Percentiles rank a stretch among this genome's conserved stretches.
Conservation (phyloP, 805 yeast genomes). For the Saccharomyces kudriavzevii region DNA sequence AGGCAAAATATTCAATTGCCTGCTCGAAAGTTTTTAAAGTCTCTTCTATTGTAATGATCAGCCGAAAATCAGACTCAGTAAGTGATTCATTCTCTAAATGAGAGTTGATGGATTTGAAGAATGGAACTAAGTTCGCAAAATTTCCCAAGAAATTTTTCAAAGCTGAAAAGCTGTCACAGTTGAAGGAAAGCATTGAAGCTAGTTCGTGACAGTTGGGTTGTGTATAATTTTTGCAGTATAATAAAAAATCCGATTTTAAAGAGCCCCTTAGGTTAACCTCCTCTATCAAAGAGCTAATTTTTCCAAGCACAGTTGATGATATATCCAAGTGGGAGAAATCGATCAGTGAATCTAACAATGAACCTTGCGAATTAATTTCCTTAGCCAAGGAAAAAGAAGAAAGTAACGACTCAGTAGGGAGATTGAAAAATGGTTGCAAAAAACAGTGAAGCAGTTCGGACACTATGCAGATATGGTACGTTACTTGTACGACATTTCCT, state of each 20-base stretch:
- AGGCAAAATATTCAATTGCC: constrained; percentile 3
- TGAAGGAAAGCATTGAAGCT: constrained; percentile 1
- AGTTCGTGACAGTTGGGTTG: background rate
- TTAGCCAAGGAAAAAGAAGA: constrained; percentile 3
- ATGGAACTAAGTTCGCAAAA: constrained; percentile 4
- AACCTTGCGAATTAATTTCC: background rate
- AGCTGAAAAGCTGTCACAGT: constrained; percentile 6
- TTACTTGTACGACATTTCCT: background rate
- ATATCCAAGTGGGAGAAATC: constrained; percentile 8
- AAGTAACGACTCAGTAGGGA: background rate
- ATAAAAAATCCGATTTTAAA: background rate
- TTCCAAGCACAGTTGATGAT: constrained; percentile 9
- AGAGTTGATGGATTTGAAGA: constrained; percentile 5
- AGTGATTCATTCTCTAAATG: constrained; percentile 8
- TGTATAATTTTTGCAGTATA: background rate
- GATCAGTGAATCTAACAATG: constrained; percentile 6
- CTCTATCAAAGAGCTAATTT: constrained; percentile 10
- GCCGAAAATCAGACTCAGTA: constrained; percentile 6
- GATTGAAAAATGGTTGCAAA: constrained; percentile 2
- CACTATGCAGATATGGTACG: constrained; percentile 5
- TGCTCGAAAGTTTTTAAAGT: constrained; percentile 2
- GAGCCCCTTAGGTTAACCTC: constrained; percentile 3
- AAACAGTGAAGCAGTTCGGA: background rate
- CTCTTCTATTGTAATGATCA: constrained; percentile 1
- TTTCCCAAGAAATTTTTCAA: constrained; percentile 4